These are phyloP conservation scores for Copromyces sp. DNA, from an alignment of 495 filamentous ascomycete genomes.

Conservation along the genomic window DNA sequence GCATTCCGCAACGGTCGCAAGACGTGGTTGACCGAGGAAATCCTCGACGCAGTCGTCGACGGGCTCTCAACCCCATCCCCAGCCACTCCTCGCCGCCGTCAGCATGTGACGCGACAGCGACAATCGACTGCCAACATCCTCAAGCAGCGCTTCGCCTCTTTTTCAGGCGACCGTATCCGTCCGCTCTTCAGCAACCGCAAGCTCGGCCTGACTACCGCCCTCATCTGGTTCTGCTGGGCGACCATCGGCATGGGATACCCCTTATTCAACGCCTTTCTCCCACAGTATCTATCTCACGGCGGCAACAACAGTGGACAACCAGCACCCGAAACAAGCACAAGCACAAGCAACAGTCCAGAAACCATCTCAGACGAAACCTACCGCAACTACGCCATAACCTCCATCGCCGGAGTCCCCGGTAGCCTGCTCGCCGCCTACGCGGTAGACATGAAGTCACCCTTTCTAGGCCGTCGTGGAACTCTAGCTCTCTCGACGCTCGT, in stretches of 20 bases:
- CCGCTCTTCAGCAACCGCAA: conserved; percentile 38
- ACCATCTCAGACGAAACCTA: conserved; percentile 37
- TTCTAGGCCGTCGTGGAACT: conserved; percentile 64
- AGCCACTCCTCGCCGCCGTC: conserved; percentile 6
- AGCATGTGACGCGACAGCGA: background rate
- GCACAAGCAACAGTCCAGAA: background rate
- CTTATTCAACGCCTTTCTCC: conserved; percentile 77
- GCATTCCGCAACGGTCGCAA: conserved; percentile 57
- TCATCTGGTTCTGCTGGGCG: conserved; percentile 51
- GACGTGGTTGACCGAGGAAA: conserved; percentile 51
- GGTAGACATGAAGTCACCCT: conserved; percentile 53
- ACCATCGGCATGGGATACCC: conserved; percentile 55
- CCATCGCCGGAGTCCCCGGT: conserved; percentile 60
- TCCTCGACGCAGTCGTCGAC: conserved; percentile 44
- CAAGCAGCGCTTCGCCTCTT: conserved; percentile 27
- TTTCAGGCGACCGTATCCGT: conserved; percentile 35
- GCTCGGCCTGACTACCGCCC: conserved; percentile 37
- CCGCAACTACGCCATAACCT: conserved; percentile 69
- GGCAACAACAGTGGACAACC: conserved; percentile 26
- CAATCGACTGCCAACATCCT: conserved; percentile 28
- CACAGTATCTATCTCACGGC: conserved; percentile 66
- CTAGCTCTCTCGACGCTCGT: conserved; percentile 55
- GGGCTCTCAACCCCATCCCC: conserved; percentile 10
- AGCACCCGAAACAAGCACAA: conserved; percentile 2
- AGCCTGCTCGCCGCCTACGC: conserved; percentile 59